phyloP scores from a whole-genome alignment of 1,284 basidiomycete species.

The Tausonia pullulans region DNA sequence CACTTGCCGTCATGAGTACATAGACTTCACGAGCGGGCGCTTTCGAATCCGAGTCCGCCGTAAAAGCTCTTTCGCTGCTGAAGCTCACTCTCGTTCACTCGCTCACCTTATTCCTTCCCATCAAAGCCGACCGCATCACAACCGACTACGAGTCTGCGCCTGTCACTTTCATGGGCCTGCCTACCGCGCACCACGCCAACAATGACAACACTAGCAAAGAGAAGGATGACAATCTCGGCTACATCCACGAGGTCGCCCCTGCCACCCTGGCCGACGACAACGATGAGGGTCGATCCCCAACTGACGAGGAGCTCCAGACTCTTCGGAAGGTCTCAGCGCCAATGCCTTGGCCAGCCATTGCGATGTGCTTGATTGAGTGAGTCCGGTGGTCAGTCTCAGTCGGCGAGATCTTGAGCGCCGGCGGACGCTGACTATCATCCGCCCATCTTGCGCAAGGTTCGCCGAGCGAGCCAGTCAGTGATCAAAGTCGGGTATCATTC shows the following conservation, averaged over 20 bases:
- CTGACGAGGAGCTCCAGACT: conserved; percentile 51
- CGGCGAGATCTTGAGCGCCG: too few species aligned
- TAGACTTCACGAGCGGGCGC: too few species aligned
- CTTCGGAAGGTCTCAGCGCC: conserved; percentile 44
- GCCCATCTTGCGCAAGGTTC: conserved; percentile 8
- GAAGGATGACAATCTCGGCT: conserved; percentile 15
- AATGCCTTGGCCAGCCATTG: conserved; percentile 25
- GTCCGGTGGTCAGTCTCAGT: too few species aligned
- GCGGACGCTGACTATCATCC: too few species aligned
- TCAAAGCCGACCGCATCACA: not conserved
- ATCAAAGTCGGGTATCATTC: not conserved
- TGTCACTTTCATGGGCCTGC: conserved; percentile 20
- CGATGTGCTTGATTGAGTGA: conserved; percentile 33
- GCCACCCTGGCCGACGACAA: conserved; percentile 17
- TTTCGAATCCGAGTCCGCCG: too few species aligned
- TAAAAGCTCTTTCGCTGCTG: too few species aligned
- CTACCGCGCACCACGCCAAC: not conserved
- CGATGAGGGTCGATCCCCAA: conserved; percentile 52
- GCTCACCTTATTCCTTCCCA: too few species aligned
- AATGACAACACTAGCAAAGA: not conserved
- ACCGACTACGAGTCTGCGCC: conserved; percentile 26
- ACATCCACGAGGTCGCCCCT: conserved; percentile 3
- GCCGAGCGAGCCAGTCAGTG: conserved; percentile 25
- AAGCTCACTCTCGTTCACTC: too few species aligned
- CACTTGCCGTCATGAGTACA: too few species aligned